Base-by-base conservation (phyloP, 345 rosid species). In the Euphorbia lathyris region DNA sequence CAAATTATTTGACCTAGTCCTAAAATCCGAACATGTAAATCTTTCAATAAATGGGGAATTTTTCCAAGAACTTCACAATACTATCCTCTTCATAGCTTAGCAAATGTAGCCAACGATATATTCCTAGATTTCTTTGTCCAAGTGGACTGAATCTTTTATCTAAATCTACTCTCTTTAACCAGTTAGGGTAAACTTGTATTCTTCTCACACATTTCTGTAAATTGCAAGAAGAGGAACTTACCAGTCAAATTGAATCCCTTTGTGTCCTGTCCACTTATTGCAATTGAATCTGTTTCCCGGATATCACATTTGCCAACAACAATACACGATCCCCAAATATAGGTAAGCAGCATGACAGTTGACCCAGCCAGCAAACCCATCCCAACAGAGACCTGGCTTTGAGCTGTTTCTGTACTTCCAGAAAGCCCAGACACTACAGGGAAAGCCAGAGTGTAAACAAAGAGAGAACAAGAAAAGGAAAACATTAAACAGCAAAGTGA, bases 361-460 rank as follows among this genome's bases (percentile, higher is more conserved):
- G 87, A 81, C 30, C 87, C 87, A 2, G 85, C 87, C 65, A 81
- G 38, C 77, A 81, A 71, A 3, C 88, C 85, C 67, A 84, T 79
- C 40, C 84, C 84, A 11, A 76, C 78, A 8, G 76, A 62, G 11
- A 84, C 83, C 63, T 78, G 80, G 45, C 78, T 82, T 72, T 82
- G 79, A 32, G 85, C 88, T 10, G 57, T 70, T 70, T 76, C 82
- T 70, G 53, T 38, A 11, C 74, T 77, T 63, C 82, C 82, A 10
- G 80, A 74, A 23, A 84, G 75, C 63, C 85, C 87, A 9, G 87
- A 79, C 5, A 82, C 87, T 81, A 74, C 32, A 70, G 1, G 19
- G 25, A 51, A 71, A 61, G 1, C 5, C 7, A 10, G 4, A 16
- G 4, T 4, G 26, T 32, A 60, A 60, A 1, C 63, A 60, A 27